phyloP scores from a whole-genome alignment of 179 eudicot species.

The Gypsophila paniculata region DNA sequence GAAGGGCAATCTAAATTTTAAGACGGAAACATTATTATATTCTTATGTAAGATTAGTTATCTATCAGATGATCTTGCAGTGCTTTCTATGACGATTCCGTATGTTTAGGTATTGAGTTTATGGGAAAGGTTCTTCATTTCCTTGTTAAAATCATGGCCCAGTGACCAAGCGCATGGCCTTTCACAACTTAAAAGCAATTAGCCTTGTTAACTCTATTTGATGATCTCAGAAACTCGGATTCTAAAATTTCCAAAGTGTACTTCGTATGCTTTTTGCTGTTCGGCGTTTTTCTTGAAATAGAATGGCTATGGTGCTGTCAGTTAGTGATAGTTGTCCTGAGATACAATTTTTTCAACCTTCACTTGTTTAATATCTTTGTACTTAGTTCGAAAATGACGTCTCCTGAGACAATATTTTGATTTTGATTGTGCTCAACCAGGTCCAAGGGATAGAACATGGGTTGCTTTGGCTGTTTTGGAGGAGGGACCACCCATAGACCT shows the following conservation, averaged over 20 bases:
- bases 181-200: neutral
- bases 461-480: slow-evolving; percentile 51
- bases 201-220: neutral
- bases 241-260: no score
- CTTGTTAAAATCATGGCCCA: no score
- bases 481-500: slow-evolving; percentile 32
- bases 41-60: neutral
- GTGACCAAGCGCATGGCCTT: neutral
- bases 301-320: neutral
- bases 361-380: neutral
- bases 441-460: slow-evolving; percentile 34
- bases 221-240: no score
- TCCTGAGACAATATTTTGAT: neutral
- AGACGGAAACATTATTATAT: no score
- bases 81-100: neutral
- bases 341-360: neutral
- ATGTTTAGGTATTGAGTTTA: neutral
- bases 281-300: no score
- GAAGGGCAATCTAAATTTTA: neutral
- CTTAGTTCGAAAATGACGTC: neutral
- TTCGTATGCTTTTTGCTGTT: no score
- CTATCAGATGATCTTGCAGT: neutral
- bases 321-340: neutral
- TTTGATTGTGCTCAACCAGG: slow-evolving; percentile 10
- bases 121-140: neutral